Percentiles rank a stretch among this genome's conserved stretches.
These are phyloP conservation scores for Trichophyton simii DNA, from an alignment of 2,329 filamentous ascomycete species.

Conservation along the genomic window DNA sequence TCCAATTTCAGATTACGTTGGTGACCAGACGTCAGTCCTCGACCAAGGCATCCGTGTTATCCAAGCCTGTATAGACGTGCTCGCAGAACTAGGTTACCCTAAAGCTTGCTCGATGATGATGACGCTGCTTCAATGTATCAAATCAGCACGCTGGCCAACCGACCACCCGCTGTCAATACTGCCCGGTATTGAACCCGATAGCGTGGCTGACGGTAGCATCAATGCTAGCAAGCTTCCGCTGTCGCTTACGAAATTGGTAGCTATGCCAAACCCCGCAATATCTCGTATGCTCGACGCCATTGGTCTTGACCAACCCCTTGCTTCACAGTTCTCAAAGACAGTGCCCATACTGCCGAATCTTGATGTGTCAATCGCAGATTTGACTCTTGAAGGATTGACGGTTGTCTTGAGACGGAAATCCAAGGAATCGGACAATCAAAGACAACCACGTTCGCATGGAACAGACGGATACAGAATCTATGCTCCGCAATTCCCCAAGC, in stretches of 20 bases:
- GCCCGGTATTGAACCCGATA: slow-evolving; percentile 46
- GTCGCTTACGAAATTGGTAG: slow-evolving; percentile 22
- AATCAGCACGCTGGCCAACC: slow-evolving; percentile 79
- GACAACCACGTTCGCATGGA: slow-evolving; percentile 45
- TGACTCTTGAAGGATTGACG: slow-evolving; percentile 50
- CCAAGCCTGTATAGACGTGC: slow-evolving; percentile 84
- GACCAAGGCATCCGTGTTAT: slow-evolving; percentile 96
- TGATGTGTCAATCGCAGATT: slow-evolving; percentile 45
- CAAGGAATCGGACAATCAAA: neutral
- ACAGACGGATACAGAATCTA: slow-evolving; percentile 51
- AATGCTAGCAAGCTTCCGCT: slow-evolving; percentile 17
- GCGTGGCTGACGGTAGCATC: slow-evolving; percentile 11
- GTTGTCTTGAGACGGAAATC: slow-evolving; percentile 15
- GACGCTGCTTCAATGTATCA: slow-evolving; percentile 76
- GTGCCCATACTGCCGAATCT: slow-evolving; percentile 58
- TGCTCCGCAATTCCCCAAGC: slow-evolving; percentile 82
- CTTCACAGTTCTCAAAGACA: slow-evolving; percentile 41
- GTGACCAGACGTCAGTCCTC: slow-evolving; percentile 75
- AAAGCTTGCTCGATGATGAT: slow-evolving; percentile 73
- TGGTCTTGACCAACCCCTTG: slow-evolving; percentile 16
- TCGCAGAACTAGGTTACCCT: slow-evolving; percentile 76
- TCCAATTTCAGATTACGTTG: slow-evolving; percentile 93
- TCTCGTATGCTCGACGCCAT: slow-evolving; percentile 20
- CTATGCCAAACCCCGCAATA: slow-evolving; percentile 19
- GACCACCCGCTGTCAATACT: slow-evolving; percentile 70